phyloP scores from a whole-genome alignment of 306 rosid species.

The Herpetospermum pedunculosum region DNA sequence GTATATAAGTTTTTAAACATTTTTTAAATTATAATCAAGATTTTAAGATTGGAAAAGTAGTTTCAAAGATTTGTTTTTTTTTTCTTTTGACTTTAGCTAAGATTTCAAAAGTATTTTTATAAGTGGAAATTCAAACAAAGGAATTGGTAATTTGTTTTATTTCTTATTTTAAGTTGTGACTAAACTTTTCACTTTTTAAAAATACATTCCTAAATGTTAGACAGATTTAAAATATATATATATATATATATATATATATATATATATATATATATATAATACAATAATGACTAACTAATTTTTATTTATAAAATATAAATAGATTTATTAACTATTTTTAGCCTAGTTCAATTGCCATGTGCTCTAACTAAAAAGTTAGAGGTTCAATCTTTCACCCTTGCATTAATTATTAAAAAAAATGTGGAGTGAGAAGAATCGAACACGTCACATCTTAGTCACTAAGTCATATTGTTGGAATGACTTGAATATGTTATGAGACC shows the following conservation, averaged over 20 bases:
- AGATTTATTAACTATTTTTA: neutral
- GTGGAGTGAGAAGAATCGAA: no score
- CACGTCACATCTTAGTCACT: no score
- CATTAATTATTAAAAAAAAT: no score
- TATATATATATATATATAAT: no score
- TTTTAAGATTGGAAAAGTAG: no score
- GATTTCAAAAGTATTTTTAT: neutral
- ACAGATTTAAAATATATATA: no score
- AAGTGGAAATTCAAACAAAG: neutral
- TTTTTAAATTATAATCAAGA: neutral
- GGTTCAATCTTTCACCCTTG: no score
- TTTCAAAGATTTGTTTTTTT: neutral
- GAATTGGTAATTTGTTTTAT: neutral
- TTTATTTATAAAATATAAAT: neutral
- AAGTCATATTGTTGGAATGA: no score
- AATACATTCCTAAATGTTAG: neutral
- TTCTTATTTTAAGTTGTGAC: neutral
- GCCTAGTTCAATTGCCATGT: no score
- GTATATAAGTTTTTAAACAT: neutral
- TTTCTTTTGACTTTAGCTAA: neutral
- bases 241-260: no score
- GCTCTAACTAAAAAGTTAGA: no score
- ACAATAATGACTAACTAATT: neutral
- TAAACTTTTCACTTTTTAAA: neutral
- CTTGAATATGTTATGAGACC: no score